Percentiles rank a stretch among this genome's conserved stretches.
Evolutionary conservation across 1,284 basidiomycete species (phyloP).

Genomic region (Schizophyllum amplum): DNA sequence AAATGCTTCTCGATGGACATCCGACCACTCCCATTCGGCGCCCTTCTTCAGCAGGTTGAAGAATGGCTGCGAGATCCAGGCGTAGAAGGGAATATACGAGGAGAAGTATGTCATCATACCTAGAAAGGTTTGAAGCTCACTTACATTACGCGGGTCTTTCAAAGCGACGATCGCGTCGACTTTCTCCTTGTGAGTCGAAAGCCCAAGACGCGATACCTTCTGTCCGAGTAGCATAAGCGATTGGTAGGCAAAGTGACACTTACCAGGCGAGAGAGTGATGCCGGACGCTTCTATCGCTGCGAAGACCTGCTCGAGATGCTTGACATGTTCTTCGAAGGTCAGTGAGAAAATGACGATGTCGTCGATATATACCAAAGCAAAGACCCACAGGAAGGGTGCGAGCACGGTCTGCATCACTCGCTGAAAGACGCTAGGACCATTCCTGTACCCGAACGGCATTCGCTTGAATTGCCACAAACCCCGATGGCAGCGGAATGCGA

Average conservation of each 20-base stretch:
- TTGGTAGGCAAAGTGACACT: slow-evolving; percentile 26
- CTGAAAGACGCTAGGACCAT: slow-evolving; percentile 11
- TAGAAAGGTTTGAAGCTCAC: slow-evolving; percentile 9
- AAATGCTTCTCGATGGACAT: slow-evolving; percentile 17
- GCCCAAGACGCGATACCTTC: slow-evolving; percentile 18
- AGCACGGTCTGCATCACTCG: slow-evolving; percentile 11
- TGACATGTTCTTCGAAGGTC: slow-evolving; percentile 25
- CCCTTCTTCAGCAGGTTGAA: slow-evolving; percentile 8
- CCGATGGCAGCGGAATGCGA: slow-evolving; percentile 20
- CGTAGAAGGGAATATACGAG: slow-evolving; percentile 8
- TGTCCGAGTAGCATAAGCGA: slow-evolving; percentile 28
- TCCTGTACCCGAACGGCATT: slow-evolving; percentile 10
- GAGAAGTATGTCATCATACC: slow-evolving; percentile 16
- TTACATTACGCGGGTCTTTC: slow-evolving; percentile 16
- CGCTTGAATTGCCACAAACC: slow-evolving; percentile 15
- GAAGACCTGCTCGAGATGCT: slow-evolving; percentile 23
- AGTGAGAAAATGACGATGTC: slow-evolving; percentile 8
- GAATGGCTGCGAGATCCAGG: slow-evolving; percentile 8
- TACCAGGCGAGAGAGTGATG: slow-evolving; percentile 26
- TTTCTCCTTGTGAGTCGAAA: slow-evolving; percentile 15
- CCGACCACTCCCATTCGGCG: slow-evolving; percentile 20
- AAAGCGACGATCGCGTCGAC: slow-evolving; percentile 17
- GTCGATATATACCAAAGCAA: slow-evolving; percentile 10
- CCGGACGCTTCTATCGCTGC: slow-evolving; percentile 19
- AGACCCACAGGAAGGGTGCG: slow-evolving; percentile 13